Evolutionary conservation across 2,329 filamentous ascomycete genomes (phyloP).

Genomic region (Paecilomyces sp.): DNA sequence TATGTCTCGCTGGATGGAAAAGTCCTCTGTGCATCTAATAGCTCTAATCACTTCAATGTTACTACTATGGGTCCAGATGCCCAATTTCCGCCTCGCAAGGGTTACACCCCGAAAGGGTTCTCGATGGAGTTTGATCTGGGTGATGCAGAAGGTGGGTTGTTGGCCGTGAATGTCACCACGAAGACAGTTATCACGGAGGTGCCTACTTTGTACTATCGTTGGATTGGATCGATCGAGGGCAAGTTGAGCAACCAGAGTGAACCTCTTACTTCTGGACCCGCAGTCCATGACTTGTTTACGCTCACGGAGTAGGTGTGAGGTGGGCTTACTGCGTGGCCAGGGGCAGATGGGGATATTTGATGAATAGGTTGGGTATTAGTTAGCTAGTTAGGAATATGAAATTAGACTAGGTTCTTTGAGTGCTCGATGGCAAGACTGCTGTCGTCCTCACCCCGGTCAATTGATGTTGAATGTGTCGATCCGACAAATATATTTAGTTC

Average conservation of each 20-base stretch:
- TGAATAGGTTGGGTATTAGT: too few relatives aligned
- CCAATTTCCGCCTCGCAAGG: slow-evolving; percentile 12
- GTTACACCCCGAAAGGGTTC: slow-evolving; percentile 11
- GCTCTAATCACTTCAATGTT: slow-evolving; percentile 7
- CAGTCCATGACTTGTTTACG: not conserved
- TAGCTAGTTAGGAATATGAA: too few relatives aligned
- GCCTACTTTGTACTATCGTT: not conserved
- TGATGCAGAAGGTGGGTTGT: slow-evolving; percentile 4
- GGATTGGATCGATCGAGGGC: not conserved
- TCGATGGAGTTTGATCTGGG: slow-evolving; percentile 8
- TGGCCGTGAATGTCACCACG: not conserved
- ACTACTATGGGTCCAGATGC: slow-evolving; percentile 4
- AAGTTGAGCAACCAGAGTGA: not conserved
- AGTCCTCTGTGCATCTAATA: slow-evolving; percentile 18
- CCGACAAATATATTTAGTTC: too few relatives aligned
- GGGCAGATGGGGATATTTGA: not conserved
- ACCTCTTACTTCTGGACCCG: not conserved
- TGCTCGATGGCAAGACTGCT: too few relatives aligned
- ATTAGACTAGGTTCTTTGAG: too few relatives aligned
- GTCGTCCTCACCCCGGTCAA: too few relatives aligned
- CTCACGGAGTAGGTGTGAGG: not conserved
- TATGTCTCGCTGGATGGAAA: slow-evolving; percentile 25
- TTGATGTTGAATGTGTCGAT: too few relatives aligned
- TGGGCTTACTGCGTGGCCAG: not conserved
- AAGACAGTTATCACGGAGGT: not conserved